Evolutionary conservation across 345 rosid genomes (phyloP), one percentile per base, ranked within the genome.

Genomic region (Salix caprea): DNA sequence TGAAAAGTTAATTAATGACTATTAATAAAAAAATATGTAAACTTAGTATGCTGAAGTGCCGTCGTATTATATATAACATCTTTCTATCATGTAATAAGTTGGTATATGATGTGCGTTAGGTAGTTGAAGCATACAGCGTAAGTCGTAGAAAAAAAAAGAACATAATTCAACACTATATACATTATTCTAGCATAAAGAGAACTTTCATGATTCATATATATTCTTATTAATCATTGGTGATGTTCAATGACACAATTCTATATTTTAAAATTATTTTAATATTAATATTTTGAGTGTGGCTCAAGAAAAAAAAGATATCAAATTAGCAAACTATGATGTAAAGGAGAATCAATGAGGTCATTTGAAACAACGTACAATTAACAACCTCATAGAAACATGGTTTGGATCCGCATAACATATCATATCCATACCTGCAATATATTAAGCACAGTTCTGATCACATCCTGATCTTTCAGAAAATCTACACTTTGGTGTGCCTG

Each of bases 401-500:
- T 23, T 23, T 58, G 28, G 26, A n/a, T 58, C 64, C 28, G 1
- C 64, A 58, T 21, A 8, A 11, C 11, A 13, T 15, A 18, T 15
- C 23, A 1, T 16, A 42, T 39, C 71, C 6, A 67, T 74, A 90
- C 99, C 99, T 96, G 98, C 78, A 94, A 80, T 75, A 96, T 96
- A 79, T 96, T 96, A 67, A 96, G 94, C 76, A 96, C 97, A 48
- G 96, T 85, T 80, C 94, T 87, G 71, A 96, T 94, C 79, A 96
- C 98, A 61, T 81, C 92, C 76, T 84, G 98, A 80, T 94, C 99
- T 84, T 96, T 96, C 65, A 96, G 90, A 74, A 86, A 86, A 76
- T 94, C 99, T 78, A 89, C 97, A 82, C 97, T 96, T 73, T 90
- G 98, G 24, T 97, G 97, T 68, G 99, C 98, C 87, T 92, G 92